Evolutionary conservation across 2,329 filamentous ascomycete species (phyloP), one percentile per base, ranked within the genome.

Genomic region (Fusarium redolens): DNA sequence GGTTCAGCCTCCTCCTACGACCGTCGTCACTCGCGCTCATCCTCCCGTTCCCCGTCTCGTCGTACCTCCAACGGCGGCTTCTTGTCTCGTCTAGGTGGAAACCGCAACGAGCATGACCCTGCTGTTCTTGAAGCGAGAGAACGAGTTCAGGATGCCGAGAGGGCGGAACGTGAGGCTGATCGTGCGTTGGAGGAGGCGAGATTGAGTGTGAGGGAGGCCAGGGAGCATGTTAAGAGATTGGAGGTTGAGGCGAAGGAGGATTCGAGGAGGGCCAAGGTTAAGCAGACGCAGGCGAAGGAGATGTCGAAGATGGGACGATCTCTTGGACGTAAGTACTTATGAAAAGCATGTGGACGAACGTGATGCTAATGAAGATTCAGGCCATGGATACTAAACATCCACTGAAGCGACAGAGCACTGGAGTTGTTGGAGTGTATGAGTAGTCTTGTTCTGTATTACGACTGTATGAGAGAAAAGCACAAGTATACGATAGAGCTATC

Each of bases 251-350:
- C 91, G 3, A 86, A 85, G 74, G 90, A 92, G 81, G 90, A 92
- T 78, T 88, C 91, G 4, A 83, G 90, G 28, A 80, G 87, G 45
- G 91, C 91, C 4, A 91, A 90, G 86, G 88, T 92, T 57, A 93
- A 93, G 87, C 87, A 91, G 81, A 85, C 86, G 58, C 89, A 92
- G 77, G 91, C 91, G 2, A 86, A 85, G 74, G 88, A 89, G 76
- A 86, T 93, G 35, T 90, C 88, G 10, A 92, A 92, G 88, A 85
- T 90, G 58, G 91, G 89, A n/a, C 90, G 91, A 81, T 86, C 88
- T n/a, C 87, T 93, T 65, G 91, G 91, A 62, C 88, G 91, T 92
- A 85, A 25, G 25, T 25, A 25, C 25, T 25, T 25, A 25, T 25
- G 25, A 25, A 25, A 25, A 25, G 25, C 25, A 25, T 25, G 25